Percentiles rank a stretch among this genome's conserved stretches.
phyloP scores from a whole-genome alignment of 768 basidiomycete species.

The Rhodocollybia butyracea region DNA sequence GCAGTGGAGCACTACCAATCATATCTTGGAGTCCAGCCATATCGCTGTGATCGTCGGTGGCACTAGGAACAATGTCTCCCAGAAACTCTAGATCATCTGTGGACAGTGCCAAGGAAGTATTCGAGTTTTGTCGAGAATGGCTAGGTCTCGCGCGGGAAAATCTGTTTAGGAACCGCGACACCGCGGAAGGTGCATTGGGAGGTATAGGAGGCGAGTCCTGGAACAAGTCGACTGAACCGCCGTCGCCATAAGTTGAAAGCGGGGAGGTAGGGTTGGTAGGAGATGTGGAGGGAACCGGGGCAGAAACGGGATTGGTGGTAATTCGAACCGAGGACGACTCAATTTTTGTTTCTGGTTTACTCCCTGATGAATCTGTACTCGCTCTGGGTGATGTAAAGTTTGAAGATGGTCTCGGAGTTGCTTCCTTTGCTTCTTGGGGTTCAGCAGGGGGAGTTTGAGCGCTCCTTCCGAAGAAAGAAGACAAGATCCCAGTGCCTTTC shows the following conservation, averaged over 20 bases:
- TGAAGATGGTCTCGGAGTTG: conserved; percentile 17
- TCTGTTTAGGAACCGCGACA: conserved; percentile 79
- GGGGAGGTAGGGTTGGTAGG: conserved; percentile 13
- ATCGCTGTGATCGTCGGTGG: conserved; percentile 34
- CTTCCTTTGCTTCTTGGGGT: conserved; percentile 15
- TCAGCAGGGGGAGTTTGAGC: conserved; percentile 24
- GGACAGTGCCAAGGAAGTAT: conserved; percentile 63
- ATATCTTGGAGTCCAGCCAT: conserved; percentile 38
- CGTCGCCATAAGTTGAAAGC: not conserved
- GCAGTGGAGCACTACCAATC: conserved; percentile 41
- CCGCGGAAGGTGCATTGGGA: conserved; percentile 59
- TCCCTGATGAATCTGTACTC: conserved; percentile 5
- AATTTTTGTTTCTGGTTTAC: not conserved
- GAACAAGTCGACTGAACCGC: conserved; percentile 7
- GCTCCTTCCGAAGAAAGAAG: conserved; percentile 65
- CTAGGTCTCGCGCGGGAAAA: conserved; percentile 42
- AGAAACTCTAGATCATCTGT: conserved; percentile 82
- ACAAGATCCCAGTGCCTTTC: conserved; percentile 56
- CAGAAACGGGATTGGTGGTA: conserved; percentile 1
- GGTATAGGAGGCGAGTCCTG: conserved; percentile 11
- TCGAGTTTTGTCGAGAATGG: not conserved
- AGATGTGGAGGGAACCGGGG: not conserved
- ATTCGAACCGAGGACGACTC: conserved; percentile 7
- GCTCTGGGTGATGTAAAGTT: conserved; percentile 11
- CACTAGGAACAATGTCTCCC: conserved; percentile 62